Evolutionary conservation across 2,329 filamentous ascomycete species (phyloP), one percentile per base, ranked within the genome.

Genomic region (Aaosphaeria pasadenensis): DNA sequence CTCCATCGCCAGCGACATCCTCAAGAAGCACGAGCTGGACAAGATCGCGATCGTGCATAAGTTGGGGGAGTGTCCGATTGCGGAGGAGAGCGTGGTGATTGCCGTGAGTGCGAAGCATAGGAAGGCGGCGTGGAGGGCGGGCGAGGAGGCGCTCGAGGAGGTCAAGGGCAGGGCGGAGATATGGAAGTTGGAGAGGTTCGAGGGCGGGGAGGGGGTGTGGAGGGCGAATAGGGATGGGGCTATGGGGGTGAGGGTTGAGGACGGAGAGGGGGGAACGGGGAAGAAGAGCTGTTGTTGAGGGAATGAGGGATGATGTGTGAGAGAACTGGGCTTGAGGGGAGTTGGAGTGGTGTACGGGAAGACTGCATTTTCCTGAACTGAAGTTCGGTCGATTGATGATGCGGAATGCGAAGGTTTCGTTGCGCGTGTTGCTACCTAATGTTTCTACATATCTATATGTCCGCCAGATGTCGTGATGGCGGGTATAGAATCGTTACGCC

Each of bases 171-270:
- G 79, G 56, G 89, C 89, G n/a, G 94, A 99, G 75, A 86, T 99
- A 39, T 96, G 92, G 92, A 96, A 96, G 74, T 77, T 84, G 55
- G 92, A 97, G 74, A 87, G 90, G 67, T 96, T 96, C 76, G 83
- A 81, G 41, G 86, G 81, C 1, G 86, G 84, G 24, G 86, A 87
- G 54, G 88, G 80, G 5, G 80, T 94, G 40, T 96, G 91, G 91
- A 85, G 90, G 72, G 89, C 88, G 51, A 96, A 96, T 72, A 74
- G 86, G 55, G 91, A 95, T 71, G 88, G 87, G 7, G 75, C 77
- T 50, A 71, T 74, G 42, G 86, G 84, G 5, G 74, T 77, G 40
- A 76, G 70, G 57, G 68, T 80, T 49, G 60, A 66, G 30, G 63
- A 64, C 24, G 52, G 40, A 38, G 48, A 46, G 28, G 35, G 45